Evolutionary conservation across 768 basidiomycete species (phyloP), one percentile per base, ranked within the genome.

Genomic region (Ramaria rubella): DNA sequence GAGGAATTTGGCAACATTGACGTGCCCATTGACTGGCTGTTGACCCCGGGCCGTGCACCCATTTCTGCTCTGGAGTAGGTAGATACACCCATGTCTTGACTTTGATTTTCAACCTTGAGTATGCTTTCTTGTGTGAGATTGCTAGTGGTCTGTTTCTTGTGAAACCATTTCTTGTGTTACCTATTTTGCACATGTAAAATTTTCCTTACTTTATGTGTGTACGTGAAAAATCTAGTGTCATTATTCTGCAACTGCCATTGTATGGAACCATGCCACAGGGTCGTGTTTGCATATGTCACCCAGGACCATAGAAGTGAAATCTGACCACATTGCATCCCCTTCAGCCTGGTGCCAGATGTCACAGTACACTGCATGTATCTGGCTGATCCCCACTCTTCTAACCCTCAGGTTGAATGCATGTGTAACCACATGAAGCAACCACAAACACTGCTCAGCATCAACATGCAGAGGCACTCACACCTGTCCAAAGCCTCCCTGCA

Each of bases 401-500:
- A 59, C 61, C 0, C 67, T 65, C 3, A 79, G 24, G 60, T 81
- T 75, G 58, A 26, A 50, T 8, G 5, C 27, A 11, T 14, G 27
- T 65, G 61, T 3, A 74, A 57, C 1, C 70, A 66, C 2, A 71
- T 30, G 58, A 67, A 79, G 59, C 2, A 80, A 63, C 43, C 73
- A 60, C 8, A 23, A 49, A 2, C 71, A 59, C 1, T 27, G 19
- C 3, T 63, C 36, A 2, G 44, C 50, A 55, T 75, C 33, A 36
- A 76, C 71, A 14, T 66, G 58, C 1, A 80, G 61, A 1, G 73
- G 79, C 1, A 81, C 49, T 4, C 70, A 64, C 9, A 81, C 67
- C 1, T 70, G 63, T 4, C 78, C 74, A 68, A 78, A 81, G 1
- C 73, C 73, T 7, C 75, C 75, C 58, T 78, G 77, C 6, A 81